Conservation (phyloP, 345 rosid genomes). For the Pistacia atlantica region DNA sequence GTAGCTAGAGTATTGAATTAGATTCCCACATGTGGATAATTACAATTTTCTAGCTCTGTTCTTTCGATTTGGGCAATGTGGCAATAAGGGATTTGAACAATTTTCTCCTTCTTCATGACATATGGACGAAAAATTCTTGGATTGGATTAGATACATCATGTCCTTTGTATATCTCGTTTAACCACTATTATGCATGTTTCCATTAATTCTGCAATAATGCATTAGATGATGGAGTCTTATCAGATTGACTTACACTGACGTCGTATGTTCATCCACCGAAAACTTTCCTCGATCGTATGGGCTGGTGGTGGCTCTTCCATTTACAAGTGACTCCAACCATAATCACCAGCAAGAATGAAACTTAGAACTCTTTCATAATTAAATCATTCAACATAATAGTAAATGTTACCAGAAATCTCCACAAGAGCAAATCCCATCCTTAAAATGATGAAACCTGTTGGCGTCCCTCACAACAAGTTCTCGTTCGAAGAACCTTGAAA, state of each 20-base stretch:
- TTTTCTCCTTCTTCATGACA: not conserved
- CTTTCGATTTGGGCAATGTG: not conserved
- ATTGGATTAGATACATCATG: no score
- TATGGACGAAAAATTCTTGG: not conserved
- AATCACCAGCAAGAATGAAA: not conserved
- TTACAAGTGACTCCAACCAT: not conserved
- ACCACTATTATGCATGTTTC: no score
- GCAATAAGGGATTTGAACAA: not conserved
- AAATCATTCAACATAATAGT: not conserved
- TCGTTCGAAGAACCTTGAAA: constrained; percentile 55
- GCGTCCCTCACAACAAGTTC: constrained; percentile 80
- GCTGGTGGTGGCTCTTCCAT: constrained; percentile 2
- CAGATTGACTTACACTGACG: no score
- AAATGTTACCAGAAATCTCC: constrained; percentile 69
- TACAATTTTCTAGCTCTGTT: not conserved
- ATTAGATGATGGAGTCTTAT: no score
- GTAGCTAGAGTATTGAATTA: not conserved
- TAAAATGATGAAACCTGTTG: constrained; percentile 84
- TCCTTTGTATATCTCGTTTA: no score
- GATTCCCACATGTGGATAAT: no score
- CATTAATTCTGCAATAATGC: no score
- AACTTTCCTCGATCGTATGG: no score
- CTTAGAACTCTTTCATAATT: not conserved
- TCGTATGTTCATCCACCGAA: no score
- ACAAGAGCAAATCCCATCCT: constrained; percentile 80